These are phyloP conservation scores for Cubamyces sp. DNA, from an alignment of 768 basidiomycete species.

Conservation along the genomic window DNA sequence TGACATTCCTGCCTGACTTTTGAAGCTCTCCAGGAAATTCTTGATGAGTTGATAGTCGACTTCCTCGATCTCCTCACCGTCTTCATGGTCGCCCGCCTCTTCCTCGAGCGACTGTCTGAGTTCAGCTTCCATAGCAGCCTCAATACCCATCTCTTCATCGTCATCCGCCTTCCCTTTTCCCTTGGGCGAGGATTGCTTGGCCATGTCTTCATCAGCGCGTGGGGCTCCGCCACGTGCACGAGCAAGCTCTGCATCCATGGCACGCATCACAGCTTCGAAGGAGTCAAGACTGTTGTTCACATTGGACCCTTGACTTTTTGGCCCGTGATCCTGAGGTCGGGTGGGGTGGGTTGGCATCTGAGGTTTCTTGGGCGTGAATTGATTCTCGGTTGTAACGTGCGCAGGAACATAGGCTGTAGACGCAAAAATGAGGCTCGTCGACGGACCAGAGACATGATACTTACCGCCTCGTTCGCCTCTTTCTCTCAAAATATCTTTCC, in stretches of 20 bases:
- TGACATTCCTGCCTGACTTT: conserved; percentile 84
- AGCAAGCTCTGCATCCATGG: conserved; percentile 86
- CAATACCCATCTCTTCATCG: conserved; percentile 68
- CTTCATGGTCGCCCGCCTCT: conserved; percentile 59
- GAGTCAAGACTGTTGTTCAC: conserved; percentile 80
- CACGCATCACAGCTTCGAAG: conserved; percentile 95
- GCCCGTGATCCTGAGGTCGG: neutral
- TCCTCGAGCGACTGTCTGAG: conserved; percentile 61
- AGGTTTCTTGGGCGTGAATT: neutral
- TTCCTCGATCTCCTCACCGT: conserved; percentile 48
- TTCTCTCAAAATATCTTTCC: conserved; percentile 83
- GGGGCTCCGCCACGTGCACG: conserved; percentile 42
- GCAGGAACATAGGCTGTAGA: conserved; percentile 33
- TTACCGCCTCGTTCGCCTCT: conserved; percentile 81
- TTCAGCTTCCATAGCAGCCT: conserved; percentile 90
- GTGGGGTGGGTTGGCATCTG: neutral
- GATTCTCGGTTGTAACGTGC: conserved; percentile 20
- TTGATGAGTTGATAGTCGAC: conserved; percentile 93
- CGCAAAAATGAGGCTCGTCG: neutral
- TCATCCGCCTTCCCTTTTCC: conserved; percentile 45
- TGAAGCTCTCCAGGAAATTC: conserved; percentile 96
- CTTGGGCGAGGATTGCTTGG: conserved; percentile 39
- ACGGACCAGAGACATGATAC: conserved; percentile 31
- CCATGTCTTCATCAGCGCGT: neutral
- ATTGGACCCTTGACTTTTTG: conserved; percentile 42